Evolutionary conservation across 371 early-diverging fungal species (phyloP).

Genomic region (Mortierella sp.): DNA sequence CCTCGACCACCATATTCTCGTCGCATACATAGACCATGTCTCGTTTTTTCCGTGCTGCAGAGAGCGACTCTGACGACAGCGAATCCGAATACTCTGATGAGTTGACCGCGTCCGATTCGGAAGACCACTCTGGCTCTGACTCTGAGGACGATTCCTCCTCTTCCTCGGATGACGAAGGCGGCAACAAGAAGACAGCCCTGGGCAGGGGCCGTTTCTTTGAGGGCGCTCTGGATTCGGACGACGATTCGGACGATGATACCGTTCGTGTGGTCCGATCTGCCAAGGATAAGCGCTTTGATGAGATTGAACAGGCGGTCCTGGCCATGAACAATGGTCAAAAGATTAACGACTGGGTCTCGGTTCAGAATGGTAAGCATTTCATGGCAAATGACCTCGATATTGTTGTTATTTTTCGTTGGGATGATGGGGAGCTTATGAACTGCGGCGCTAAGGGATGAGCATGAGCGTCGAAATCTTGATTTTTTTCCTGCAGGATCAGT

Average conservation of each 20-base stretch:
- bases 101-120: slow-evolving; percentile 47
- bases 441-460: not conserved
- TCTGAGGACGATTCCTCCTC: slow-evolving; percentile 30
- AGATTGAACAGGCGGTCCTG: slow-evolving; percentile 72
- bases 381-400: too few species aligned
- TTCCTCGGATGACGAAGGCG: slow-evolving; percentile 59
- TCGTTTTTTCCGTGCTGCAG: slow-evolving; percentile 65
- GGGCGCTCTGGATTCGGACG: slow-evolving; percentile 58
- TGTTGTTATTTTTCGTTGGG: too few species aligned
- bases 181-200: slow-evolving; percentile 58
- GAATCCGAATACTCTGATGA: slow-evolving; percentile 58
- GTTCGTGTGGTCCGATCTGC: slow-evolving; percentile 85
- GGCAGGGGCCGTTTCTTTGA: slow-evolving; percentile 61
- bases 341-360: slow-evolving; percentile 91
- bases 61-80: slow-evolving; percentile 62
- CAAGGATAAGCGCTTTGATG: slow-evolving; percentile 89
- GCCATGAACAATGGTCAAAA: slow-evolving; percentile 83
- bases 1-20: not conserved
- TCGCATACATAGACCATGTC: slow-evolving; percentile 59
- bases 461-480: too few species aligned
- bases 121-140: slow-evolving; percentile 47
- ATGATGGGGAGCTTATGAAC: not conserved
- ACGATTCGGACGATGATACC: slow-evolving; percentile 79
- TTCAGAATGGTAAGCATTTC: slow-evolving; percentile 76
- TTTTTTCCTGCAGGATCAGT: not conserved